phyloP scores from a whole-genome alignment of 371 early-diverging fungal species.

The Mortierella sp. region DNA sequence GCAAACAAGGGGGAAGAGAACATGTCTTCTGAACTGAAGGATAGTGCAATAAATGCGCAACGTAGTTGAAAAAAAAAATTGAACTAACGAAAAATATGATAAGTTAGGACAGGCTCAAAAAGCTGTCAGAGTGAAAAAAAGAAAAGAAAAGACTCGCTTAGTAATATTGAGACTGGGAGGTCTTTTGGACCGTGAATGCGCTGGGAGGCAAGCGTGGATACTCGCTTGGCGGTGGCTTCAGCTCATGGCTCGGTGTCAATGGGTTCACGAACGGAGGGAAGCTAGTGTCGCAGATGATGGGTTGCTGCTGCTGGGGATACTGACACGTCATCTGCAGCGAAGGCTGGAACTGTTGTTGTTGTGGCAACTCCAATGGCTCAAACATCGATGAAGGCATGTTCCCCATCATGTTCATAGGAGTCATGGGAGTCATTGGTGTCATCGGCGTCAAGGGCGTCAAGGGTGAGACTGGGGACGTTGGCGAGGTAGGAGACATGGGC shows the following conservation, averaged over 20 bases:
- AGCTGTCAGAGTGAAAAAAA: no score
- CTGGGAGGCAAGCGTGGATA: no score
- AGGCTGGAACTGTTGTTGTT: neutral
- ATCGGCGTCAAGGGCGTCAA: slow-evolving; percentile 21
- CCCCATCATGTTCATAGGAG: slow-evolving; percentile 1
- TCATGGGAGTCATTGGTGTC: slow-evolving; percentile 25
- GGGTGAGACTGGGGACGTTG: slow-evolving; percentile 23
- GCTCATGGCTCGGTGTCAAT: neutral
- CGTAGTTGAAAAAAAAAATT: no score
- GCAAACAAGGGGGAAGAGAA: no score
- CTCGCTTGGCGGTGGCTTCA: no score
- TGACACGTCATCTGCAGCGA: neutral
- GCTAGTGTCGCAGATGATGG: slow-evolving; percentile 3
- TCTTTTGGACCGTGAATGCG: no score
- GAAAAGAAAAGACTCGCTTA: no score
- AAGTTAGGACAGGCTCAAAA: no score
- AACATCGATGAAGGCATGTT: slow-evolving; percentile 9
- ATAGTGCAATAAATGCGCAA: no score
- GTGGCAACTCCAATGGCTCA: slow-evolving; percentile 7
- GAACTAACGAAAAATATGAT: no score
- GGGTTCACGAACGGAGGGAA: slow-evolving; percentile 5
- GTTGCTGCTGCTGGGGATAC: slow-evolving; percentile 1
- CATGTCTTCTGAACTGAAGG: no score
- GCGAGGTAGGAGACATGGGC: slow-evolving; percentile 36
- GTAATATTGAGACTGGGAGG: no score